Percentiles rank a stretch among this genome's conserved stretches.
Conservation (phyloP, 805 yeast species). For the Lipomyces kockii region DNA sequence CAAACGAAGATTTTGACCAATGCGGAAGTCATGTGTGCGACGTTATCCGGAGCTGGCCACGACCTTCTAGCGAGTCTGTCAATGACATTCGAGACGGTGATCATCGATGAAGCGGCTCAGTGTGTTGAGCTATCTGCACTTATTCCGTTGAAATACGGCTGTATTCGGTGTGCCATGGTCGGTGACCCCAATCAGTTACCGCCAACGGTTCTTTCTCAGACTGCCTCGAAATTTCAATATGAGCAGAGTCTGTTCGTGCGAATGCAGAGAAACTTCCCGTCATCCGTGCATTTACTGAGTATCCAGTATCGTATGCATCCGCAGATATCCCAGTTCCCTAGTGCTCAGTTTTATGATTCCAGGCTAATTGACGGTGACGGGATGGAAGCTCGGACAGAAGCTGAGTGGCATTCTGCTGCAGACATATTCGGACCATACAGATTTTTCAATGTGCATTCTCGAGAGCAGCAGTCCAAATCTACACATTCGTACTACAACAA, state of each 20-base stretch:
- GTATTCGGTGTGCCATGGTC: constrained; percentile 89
- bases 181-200: constrained; percentile 99
- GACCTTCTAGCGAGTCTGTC: constrained; percentile 76
- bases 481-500: constrained; percentile 74
- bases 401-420: constrained; percentile 72
- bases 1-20: constrained; percentile 73
- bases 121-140: constrained; percentile 91
- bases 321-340: constrained; percentile 82
- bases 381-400: constrained; percentile 61
- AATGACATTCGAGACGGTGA: constrained; percentile 83
- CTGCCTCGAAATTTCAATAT: constrained; percentile 77
- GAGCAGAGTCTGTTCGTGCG: constrained; percentile 94
- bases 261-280: constrained; percentile 71
- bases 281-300: constrained; percentile 72
- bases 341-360: constrained; percentile 76
- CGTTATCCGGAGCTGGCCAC: constrained; percentile 93
- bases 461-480: constrained; percentile 63
- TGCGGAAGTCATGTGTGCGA: constrained; percentile 88
- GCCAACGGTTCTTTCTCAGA: constrained; percentile 90
- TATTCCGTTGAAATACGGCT: constrained; percentile 91
- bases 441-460: constrained; percentile 71
- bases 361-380: constrained; percentile 75
- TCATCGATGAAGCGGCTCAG: constrained; percentile 97
- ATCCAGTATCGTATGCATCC: constrained; percentile 99
- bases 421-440: constrained; percentile 70